phyloP scores from a whole-genome alignment of 23 red algal species.

The Gracilaria vermiculophylla region DNA sequence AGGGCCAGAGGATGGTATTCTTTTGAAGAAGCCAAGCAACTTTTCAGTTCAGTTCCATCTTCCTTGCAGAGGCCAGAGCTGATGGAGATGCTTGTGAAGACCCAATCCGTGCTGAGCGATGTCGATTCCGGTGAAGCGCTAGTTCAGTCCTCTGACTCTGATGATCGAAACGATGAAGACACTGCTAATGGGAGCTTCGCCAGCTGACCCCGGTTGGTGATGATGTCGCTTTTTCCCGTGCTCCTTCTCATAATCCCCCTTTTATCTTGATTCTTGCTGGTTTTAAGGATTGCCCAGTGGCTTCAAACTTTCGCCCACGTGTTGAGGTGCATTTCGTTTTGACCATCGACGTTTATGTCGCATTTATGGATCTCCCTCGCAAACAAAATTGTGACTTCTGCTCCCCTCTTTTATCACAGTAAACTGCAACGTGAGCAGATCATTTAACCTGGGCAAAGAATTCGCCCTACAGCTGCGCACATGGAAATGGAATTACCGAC shows the following conservation, averaged over 20 bases:
- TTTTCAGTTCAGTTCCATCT: background rate
- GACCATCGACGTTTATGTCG: no score
- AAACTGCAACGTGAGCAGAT: no score
- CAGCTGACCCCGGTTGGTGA: background rate
- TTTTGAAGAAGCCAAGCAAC: conserved; percentile 60
- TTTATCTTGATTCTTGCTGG: background rate
- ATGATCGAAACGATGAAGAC: background rate
- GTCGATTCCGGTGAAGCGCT: background rate
- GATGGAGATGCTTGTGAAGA: conserved; percentile 73
- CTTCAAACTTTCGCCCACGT: no score
- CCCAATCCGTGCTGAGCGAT: conserved; percentile 25
- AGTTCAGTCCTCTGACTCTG: background rate
- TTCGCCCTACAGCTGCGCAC: no score
- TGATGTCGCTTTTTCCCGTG: background rate
- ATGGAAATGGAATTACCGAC: no score
- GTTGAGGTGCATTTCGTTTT: no score
- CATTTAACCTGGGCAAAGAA: no score
- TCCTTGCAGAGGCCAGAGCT: conserved; percentile 64
- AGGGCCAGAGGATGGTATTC: conserved; percentile 66
- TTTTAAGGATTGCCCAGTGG: background rate
- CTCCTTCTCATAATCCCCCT: background rate
- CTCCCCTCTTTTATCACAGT: no score
- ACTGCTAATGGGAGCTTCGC: background rate
- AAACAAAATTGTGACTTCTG: no score
- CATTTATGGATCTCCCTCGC: no score